Evolutionary conservation across 2,329 filamentous ascomycete genomes (phyloP), one percentile per base, ranked within the genome.

Genomic region (Chaetothyriales sp.): DNA sequence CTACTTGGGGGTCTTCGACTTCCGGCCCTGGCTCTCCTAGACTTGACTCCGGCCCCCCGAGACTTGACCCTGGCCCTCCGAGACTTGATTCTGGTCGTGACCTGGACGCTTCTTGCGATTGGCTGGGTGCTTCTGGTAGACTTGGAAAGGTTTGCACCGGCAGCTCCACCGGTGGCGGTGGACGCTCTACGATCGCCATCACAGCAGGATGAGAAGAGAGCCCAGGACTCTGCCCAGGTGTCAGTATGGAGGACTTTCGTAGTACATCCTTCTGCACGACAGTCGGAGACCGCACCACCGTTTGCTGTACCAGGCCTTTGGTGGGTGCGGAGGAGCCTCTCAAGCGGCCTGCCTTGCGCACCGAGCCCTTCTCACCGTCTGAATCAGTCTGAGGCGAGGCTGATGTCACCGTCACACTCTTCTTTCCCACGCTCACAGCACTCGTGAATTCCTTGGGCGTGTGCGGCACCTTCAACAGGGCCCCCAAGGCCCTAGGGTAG

Each of bases 1-100:
- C 33, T 40, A 13, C 4, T 40, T 15, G 33, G 4, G 33, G 15
- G 4, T 40, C 33, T 40, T 40, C 37, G 18, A 58, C 47, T 46
- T 57, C 59, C 4, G 59, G 56, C 7, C 59, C 59, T 19, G 59
- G 57, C 40, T 59, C 59, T 2, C 59, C 57, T 15, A 59, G 44
- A 47, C 53, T 56, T 40, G 54, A 55, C n/a, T n/a, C n/a, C n/a
- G n/a, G n/a, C n/a, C n/a, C n/a, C n/a, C n/a, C n/a, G n/a, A n/a
- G n/a, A n/a, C n/a, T n/a, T n/a, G 59, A 54, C 7, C 59, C 59
- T 19, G 59, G 57, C 40, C 58, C 59, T 2, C n/a, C 48, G 43
- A 43, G 19, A 37, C 47, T 48, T 19, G 44, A 53, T 13, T 13
- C 20, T 28, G 18, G 46, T 2, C 20, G 18, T 40, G 33, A 40